phyloP scores from a whole-genome alignment of 2,329 filamentous ascomycete genomes.

The Fusarium decemcellulare region DNA sequence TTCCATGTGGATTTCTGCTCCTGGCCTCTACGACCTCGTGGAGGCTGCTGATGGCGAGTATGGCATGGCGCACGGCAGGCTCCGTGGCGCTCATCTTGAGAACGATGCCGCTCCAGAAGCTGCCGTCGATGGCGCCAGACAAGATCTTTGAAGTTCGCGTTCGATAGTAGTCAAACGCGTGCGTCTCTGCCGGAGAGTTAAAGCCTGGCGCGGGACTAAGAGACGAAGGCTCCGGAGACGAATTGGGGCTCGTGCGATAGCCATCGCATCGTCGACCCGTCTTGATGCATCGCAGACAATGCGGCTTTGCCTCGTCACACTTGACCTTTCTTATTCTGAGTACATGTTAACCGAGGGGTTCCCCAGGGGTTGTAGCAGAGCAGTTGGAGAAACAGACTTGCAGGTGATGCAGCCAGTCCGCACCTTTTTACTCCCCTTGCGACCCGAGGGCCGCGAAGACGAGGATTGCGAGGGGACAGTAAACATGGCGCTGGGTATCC shows the following conservation, averaged over 20 bases:
- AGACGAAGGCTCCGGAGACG: constrained; percentile 30
- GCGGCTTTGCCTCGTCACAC: constrained; percentile 69
- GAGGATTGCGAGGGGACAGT: constrained; percentile 10
- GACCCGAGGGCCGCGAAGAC: constrained; percentile 44
- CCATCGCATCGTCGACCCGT: constrained; percentile 71
- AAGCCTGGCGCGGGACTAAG: constrained; percentile 40
- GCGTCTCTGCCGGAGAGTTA: constrained; percentile 38
- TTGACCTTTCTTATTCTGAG: constrained; percentile 68
- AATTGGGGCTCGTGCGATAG: constrained; percentile 53
- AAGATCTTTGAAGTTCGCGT: constrained; percentile 56
- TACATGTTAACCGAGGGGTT: background rate
- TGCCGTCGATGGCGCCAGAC: constrained; percentile 57
- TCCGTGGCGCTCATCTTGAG: constrained; percentile 61
- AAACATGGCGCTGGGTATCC: constrained; percentile 16
- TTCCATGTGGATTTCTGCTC: constrained; percentile 17
- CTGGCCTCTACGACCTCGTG: constrained; percentile 55
- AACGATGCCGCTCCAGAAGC: constrained; percentile 61
- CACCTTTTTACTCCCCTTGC: constrained; percentile 62
- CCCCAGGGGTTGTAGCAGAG: background rate
- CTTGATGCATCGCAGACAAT: constrained; percentile 66
- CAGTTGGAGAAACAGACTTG: constrained; percentile 61
- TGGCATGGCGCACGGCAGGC: constrained; percentile 63
- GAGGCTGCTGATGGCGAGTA: constrained; percentile 64
- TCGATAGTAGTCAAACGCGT: constrained; percentile 53
- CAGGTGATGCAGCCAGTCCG: constrained; percentile 68